These are phyloP conservation scores for Trypanosoma scelopori DNA, from an alignment of 208 protist species.

Conservation along the genomic window DNA sequence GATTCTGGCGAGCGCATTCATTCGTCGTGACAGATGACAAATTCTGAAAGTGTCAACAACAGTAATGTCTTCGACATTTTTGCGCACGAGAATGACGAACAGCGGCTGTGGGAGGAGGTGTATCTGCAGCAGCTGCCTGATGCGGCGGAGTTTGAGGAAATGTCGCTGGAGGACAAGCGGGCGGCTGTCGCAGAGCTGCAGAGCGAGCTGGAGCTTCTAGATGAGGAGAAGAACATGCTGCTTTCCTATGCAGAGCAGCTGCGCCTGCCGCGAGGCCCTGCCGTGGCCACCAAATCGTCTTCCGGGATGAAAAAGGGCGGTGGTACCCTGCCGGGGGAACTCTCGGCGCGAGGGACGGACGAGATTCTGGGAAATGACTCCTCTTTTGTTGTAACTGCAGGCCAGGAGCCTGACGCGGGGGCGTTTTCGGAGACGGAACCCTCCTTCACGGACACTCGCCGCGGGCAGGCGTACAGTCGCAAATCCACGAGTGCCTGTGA, in stretches of 20 bases:
- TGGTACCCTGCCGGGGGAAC: conserved; percentile 3
- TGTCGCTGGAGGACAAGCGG: conserved; percentile 42
- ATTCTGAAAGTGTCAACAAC: neutral
- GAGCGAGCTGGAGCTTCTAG: conserved; percentile 63
- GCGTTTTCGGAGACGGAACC: neutral
- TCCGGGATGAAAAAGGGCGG: neutral
- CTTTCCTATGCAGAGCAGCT: conserved; percentile 39
- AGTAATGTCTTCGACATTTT: conserved; percentile 7
- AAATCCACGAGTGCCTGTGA: conserved; percentile 39
- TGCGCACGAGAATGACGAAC: conserved; percentile 24
- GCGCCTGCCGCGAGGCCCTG: conserved; percentile 11
- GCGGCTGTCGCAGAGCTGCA: conserved; percentile 59
- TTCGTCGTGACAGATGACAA: neutral
- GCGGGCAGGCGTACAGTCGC: conserved; percentile 57
- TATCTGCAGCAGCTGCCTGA: conserved; percentile 64
- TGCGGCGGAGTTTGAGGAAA: conserved; percentile 43
- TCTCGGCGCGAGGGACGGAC: neutral
- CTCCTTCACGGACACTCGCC: conserved; percentile 2
- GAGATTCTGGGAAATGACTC: conserved; percentile 4
- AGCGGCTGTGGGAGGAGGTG: conserved; percentile 55
- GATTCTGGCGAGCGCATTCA: neutral
- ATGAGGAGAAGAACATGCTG: conserved; percentile 66
- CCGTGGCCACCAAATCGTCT: no score
- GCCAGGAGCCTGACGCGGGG: neutral
- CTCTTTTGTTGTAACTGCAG: neutral